These are phyloP conservation scores for Biscogniauxia marginata DNA, from an alignment of 2,329 filamentous ascomycete genomes.

Conservation along the genomic window DNA sequence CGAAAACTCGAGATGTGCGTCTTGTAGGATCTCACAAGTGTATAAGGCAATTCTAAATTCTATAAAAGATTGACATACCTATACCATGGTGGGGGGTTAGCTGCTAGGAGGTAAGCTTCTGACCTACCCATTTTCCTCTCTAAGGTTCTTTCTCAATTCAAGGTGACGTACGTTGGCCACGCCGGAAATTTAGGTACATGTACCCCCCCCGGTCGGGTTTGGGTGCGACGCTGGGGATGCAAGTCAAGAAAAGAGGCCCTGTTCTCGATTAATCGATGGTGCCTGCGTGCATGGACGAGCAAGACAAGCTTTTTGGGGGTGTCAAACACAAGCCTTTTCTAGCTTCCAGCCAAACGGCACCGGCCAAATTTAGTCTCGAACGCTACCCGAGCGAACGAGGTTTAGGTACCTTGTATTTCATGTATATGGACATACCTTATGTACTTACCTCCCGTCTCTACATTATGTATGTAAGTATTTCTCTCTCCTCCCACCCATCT, in stretches of 20 bases:
- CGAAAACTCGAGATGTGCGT: background rate
- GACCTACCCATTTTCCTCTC: too few relatives aligned
- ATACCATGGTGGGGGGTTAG: too few relatives aligned
- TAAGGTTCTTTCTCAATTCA: too few relatives aligned
- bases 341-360: background rate
- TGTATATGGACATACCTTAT: background rate
- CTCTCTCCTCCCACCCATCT: too few relatives aligned
- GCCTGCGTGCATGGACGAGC: background rate
- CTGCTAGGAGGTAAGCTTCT: too few relatives aligned
- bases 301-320: background rate
- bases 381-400: background rate
- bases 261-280: background rate
- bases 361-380: background rate
- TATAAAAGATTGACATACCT: too few relatives aligned
- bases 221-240: background rate
- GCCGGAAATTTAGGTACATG: background rate
- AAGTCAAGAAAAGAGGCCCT: background rate
- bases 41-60: too few relatives aligned
- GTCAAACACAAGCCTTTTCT: background rate
- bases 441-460: background rate
- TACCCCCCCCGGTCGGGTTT: background rate
- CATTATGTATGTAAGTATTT: background rate
- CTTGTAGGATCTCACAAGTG: too few relatives aligned
- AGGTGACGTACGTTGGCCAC: background rate
- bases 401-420: background rate